Evolutionary conservation across 768 basidiomycete genomes (phyloP), one percentile per base, ranked within the genome.

Genomic region (Rhodosporidiobolus sp.): DNA sequence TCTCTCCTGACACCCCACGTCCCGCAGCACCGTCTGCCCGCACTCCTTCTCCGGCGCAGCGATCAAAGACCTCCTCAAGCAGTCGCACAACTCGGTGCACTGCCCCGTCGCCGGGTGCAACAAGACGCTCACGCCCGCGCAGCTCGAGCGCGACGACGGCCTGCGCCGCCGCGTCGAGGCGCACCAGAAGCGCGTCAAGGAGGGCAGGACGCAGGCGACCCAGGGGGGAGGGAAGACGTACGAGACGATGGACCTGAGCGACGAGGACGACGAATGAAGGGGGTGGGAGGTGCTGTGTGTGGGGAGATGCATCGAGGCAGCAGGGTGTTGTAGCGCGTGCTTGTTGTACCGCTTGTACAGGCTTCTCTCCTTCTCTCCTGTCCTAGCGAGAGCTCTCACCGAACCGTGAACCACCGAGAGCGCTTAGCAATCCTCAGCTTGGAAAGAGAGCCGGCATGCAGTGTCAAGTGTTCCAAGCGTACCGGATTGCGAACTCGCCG

Each of bases 41-140:
- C 94, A 98, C 80, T 90, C 89, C 1, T 98, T 89, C 83, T 92
- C 91, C 5, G 84, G 67, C 57, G 19, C 56, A 1, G 66, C 63
- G 16, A 77, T 77, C 53, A 52, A 55, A n/a, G 66, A 75, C 5
- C 52, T 66, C 43, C 38, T 77, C 64, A 19, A 49, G 52, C n/a
- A 53, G 66, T 32, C 70, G 49, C 28, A 46, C 45, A 20, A 62
- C 26, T 56, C 45, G 56, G 82, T n/a, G 69, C 82, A 83, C 67
- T 92, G 91, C 76, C 91, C 91, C 55, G 85, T 88, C 7, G 82
- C 90, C 32, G 91, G 91, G 0, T 93, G 91, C 80, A 86, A 83
- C 73, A 84, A 88, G 79, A 74, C 77, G 45, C 86, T 91, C 74
- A 84, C 82, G 26, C 77, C 87, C 58, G 78, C 78, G 5, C 82